A percentile compares a stretch with the other conserved stretches of the same genome.
Conservation (phyloP, 2,329 filamentous ascomycete genomes). For the Ophiostoma montium region DNA sequence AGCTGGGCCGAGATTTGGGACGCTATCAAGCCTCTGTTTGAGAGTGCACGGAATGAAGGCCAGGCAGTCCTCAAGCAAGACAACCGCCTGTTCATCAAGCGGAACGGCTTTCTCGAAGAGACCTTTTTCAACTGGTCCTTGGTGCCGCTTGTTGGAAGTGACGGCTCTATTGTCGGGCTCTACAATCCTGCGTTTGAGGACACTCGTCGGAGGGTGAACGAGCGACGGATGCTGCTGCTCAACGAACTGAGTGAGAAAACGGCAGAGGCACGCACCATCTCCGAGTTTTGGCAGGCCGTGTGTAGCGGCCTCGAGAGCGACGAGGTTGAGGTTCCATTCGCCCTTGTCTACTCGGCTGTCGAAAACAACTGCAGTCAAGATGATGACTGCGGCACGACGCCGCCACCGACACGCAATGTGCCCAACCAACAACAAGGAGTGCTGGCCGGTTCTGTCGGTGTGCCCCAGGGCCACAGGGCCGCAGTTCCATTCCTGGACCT, state of each 20-base stretch:
- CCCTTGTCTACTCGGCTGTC: constrained; percentile 57
- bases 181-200: constrained; percentile 77
- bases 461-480: constrained; percentile 47
- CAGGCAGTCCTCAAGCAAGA: constrained; percentile 78
- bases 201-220: constrained; percentile 62
- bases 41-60: constrained; percentile 51
- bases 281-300: constrained; percentile 60
- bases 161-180: constrained; percentile 60
- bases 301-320: constrained; percentile 57
- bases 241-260: constrained; percentile 66
- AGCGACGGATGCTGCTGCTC: constrained; percentile 65
- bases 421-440: constrained; percentile 44
- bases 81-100: constrained; percentile 57
- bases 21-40: constrained; percentile 53
- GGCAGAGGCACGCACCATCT: constrained; percentile 55
- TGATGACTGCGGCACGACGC: constrained; percentile 60
- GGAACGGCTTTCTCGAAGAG: constrained; percentile 60
- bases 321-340: constrained; percentile 62
- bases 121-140: constrained; percentile 75
- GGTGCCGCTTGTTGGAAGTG: constrained; percentile 59
- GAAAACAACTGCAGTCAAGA: constrained; percentile 21
- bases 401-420: constrained; percentile 53
- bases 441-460: constrained; percentile 60
- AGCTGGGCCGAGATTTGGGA: constrained; percentile 66
- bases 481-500: constrained; percentile 53